Conservation (phyloP, 1,284 basidiomycete genomes). For the Marasmius sp. region DNA sequence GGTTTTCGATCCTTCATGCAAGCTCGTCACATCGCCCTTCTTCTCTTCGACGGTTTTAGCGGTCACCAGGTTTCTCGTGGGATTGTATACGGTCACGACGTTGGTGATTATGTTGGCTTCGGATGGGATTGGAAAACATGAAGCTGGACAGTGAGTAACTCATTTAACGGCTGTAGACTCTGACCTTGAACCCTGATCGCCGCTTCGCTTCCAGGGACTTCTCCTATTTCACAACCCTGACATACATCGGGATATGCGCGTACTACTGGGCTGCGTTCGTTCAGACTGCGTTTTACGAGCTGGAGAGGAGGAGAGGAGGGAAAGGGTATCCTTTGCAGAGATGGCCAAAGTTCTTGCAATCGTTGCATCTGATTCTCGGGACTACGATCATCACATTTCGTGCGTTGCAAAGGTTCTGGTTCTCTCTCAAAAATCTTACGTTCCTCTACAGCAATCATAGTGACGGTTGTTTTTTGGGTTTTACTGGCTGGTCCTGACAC, state of each 20-base stretch:
- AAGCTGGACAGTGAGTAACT: slow-evolving; percentile 28
- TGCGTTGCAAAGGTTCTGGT: slow-evolving; percentile 34
- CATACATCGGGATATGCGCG: slow-evolving; percentile 59
- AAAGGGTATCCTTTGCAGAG: slow-evolving; percentile 53
- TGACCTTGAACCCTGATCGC: not conserved
- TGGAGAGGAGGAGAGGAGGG: slow-evolving; percentile 15
- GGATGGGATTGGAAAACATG: slow-evolving; percentile 28
- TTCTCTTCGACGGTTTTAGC: slow-evolving; percentile 48
- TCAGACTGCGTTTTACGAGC: slow-evolving; percentile 50
- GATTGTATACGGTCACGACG: slow-evolving; percentile 52
- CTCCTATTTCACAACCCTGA: slow-evolving; percentile 63
- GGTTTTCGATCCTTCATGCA: slow-evolving; percentile 53
- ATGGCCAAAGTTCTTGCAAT: slow-evolving; percentile 58
- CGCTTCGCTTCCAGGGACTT: slow-evolving; percentile 43
- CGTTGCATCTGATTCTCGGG: slow-evolving; percentile 55
- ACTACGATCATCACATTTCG: slow-evolving; percentile 59
- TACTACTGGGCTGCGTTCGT: slow-evolving; percentile 62
- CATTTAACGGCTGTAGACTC: not conserved
- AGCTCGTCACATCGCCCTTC: slow-evolving; percentile 60
- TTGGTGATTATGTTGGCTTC: slow-evolving; percentile 45
- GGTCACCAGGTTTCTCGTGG: slow-evolving; percentile 46
- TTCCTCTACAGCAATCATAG: slow-evolving; percentile 57
- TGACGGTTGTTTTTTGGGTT: slow-evolving; percentile 68
- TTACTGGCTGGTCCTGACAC: slow-evolving; percentile 45
- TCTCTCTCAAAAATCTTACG: slow-evolving; percentile 1